phyloP scores from a whole-genome alignment of 163 green algal genomes.

The Coccomyxa subellipsoidea region DNA sequence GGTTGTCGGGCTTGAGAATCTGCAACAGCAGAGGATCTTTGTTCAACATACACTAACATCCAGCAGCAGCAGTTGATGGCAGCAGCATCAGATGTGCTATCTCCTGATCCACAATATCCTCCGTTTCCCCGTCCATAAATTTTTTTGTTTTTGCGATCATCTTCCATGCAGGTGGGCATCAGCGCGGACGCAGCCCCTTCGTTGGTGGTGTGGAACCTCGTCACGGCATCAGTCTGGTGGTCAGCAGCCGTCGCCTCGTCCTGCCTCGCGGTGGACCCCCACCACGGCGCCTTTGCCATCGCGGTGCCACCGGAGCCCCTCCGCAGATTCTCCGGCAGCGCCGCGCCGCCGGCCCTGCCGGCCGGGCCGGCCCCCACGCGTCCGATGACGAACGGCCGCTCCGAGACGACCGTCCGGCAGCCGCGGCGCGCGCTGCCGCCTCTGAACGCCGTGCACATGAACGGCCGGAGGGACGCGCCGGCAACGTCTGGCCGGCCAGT shows the following conservation, averaged over 20 bases:
- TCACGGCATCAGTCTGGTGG: slow-evolving; percentile 57
- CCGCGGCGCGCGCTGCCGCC: too few species aligned
- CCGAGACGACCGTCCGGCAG: background rate
- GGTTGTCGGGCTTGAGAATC: too few species aligned
- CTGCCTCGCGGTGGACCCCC: slow-evolving; percentile 46
- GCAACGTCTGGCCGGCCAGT: slow-evolving; percentile 2
- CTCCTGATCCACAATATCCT: too few species aligned
- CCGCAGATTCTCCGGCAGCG: background rate
- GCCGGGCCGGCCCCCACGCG: too few species aligned
- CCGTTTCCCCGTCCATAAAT: too few species aligned
- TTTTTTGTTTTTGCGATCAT: too few species aligned
- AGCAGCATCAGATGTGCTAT: too few species aligned
- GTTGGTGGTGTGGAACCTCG: slow-evolving; percentile 70
- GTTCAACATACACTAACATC: too few species aligned
- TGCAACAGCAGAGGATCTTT: too few species aligned
- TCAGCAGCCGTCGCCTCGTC: slow-evolving; percentile 23
- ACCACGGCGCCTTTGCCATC: slow-evolving; percentile 34
- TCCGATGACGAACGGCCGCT: background rate
- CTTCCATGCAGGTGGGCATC: background rate
- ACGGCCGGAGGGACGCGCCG: background rate
- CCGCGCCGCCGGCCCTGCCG: too few species aligned
- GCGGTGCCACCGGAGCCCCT: slow-evolving; percentile 16
- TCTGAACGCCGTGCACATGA: background rate
- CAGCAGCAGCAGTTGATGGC: too few species aligned
- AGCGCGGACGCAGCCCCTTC: background rate